Percentiles rank a stretch among this genome's conserved stretches.
Conservation (phyloP, 2,329 filamentous ascomycete genomes). For the Tolypocladium endophyticum region DNA sequence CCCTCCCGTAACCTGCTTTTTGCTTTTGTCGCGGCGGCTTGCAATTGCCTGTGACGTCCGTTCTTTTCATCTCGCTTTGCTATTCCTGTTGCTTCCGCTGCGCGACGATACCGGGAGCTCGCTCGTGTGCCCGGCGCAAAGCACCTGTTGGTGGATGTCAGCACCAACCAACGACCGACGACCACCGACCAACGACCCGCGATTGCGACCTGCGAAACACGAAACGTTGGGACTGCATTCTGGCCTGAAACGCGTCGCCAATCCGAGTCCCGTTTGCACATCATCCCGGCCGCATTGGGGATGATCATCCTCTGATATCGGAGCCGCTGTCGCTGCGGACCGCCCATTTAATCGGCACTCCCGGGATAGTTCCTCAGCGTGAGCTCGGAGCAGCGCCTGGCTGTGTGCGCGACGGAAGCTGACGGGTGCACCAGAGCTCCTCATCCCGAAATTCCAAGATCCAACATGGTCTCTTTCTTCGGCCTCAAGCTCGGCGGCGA, state of each 20-base stretch:
- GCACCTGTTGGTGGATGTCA: not conserved
- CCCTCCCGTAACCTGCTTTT: not conserved
- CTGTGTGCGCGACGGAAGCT: not conserved
- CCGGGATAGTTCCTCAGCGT: not conserved
- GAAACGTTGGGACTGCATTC: not conserved
- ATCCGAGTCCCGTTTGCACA: no score
- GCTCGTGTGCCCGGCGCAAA: not conserved
- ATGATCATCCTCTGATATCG: not conserved
- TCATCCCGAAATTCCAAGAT: not conserved
- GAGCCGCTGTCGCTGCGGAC: not conserved
- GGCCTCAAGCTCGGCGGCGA: conserved; percentile 44
- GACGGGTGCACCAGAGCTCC: not conserved
- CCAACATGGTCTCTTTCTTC: conserved; percentile 47
- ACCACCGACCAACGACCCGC: not conserved
- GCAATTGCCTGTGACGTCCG: not conserved
- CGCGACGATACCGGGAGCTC: not conserved
- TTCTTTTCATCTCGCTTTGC: not conserved
- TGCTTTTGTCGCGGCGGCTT: not conserved
- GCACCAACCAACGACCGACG: not conserved
- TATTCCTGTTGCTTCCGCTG: not conserved
- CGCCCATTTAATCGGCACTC: not conserved
- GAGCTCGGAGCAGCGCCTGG: not conserved
- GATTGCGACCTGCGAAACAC: not conserved
- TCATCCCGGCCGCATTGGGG: not conserved
- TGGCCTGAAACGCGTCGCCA: not conserved